Evolutionary conservation across 2,329 filamentous ascomycete species (phyloP), one percentile per base, ranked within the genome.

Genomic region (Pseudogymnoascus sp.): DNA sequence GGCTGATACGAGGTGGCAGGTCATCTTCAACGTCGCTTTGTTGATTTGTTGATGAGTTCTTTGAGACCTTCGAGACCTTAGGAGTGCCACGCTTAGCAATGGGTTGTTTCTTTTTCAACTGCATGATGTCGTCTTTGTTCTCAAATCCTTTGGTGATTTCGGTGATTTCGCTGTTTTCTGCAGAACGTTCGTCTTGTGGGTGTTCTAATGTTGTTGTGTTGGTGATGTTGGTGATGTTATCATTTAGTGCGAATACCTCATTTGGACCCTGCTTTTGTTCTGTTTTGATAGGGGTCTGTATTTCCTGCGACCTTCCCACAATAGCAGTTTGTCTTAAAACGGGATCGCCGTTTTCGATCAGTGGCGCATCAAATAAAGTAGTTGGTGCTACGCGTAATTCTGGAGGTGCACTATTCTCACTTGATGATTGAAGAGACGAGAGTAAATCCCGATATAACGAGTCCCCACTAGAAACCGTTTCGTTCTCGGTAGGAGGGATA

Each of bases 281-380:
- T 52, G 45, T 52, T 52, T 30, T 52, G 45, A 52, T 52, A 52
- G 25, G 45, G 45, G 45, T 52, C 45, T 30, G 25, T 28, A 52
- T 9, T 30, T 52, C 25, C 45, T 52, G 23, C 25, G n/a, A 8
- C n/a, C 45, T 9, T 52, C n/a, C 45, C 25, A 19, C 45, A 52
- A 52, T 52, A 30, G 45, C 25, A 52, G 45, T 12, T 52, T 52
- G 45, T 52, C 14, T 52, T 52, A 28, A 52, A 19, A 19, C 25
- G 8, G 30, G 45, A 30, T 52, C 6, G 45, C 5, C 9, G 25
- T 16, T 16, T 52, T 30, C 25, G 9, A 52, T 52, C 25, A 52
- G 30, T 52, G 25, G 45, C 1, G 11, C 14, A 16, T 52, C 25
- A 19, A 52, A 8, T 30, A 52, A 30, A 52, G 45, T 3, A 52